Evolutionary conservation across 306 rosid genomes (phyloP).

Genomic region (Cercis canadensis): DNA sequence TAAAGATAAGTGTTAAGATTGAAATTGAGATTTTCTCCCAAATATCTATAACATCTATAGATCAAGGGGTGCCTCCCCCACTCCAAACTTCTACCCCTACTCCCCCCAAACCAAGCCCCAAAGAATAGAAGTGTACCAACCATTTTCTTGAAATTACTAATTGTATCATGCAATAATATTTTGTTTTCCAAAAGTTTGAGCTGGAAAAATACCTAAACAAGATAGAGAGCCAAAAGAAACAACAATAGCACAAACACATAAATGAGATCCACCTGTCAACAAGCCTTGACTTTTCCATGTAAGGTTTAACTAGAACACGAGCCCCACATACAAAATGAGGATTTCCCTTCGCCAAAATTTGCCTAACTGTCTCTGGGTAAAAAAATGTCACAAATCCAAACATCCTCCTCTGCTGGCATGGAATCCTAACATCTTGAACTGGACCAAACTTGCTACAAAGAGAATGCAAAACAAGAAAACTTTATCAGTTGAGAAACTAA

Average conservation of each 20-base stretch:
- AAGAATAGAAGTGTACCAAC: too few species aligned
- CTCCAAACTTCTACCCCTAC: too few species aligned
- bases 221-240: not conserved
- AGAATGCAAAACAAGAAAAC: not conserved
- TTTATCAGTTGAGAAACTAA: not conserved
- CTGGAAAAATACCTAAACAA: too few species aligned
- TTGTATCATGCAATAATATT: too few species aligned
- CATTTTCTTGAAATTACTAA: too few species aligned
- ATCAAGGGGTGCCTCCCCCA: too few species aligned
- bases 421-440: conserved; percentile 60
- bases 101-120: too few species aligned
- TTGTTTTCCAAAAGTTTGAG: too few species aligned
- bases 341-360: conserved; percentile 49
- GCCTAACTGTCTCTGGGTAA: conserved; percentile 51
- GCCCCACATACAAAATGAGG: conserved; percentile 55
- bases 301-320: conserved; percentile 59
- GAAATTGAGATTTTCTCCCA: too few species aligned
- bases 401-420: conserved; percentile 61
- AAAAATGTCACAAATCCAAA: conserved; percentile 61
- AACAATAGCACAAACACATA: too few species aligned
- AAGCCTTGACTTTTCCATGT: conserved; percentile 52
- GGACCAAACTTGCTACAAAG: conserved; percentile 56
- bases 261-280: conserved; percentile 39
- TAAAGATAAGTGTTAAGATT: too few species aligned
- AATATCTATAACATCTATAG: too few species aligned